Base-by-base conservation (phyloP, 345 rosid species). In the Salix udensis region DNA sequence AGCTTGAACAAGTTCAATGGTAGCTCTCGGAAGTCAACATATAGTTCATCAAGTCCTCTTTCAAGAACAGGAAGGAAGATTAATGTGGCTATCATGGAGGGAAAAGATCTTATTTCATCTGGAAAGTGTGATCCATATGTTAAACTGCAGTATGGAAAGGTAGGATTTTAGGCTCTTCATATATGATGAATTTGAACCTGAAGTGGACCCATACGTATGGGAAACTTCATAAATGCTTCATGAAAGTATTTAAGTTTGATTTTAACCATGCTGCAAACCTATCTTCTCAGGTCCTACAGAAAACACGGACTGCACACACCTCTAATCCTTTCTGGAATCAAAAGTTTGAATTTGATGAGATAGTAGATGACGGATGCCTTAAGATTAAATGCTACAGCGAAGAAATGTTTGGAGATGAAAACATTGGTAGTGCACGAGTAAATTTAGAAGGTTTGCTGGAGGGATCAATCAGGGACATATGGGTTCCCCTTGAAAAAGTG, bases 131-230 rank as follows among this genome's bases (percentile, higher is more conserved):
- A 90, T 19, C 88, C 94, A n/a, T 89, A 85, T 80, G 89, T 92
- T 76, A 96, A 91, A 85, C 82, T 96, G 88, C 97, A 96, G 65
- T 96, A 91, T 46, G 98, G 97, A 75, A 95, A 95, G 93, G 97
- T 91, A 77, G 64, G 70, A 5, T 65, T 69, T 65, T 42, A 26
- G 12, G 37, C n/a, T 72, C 71, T 64, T 67, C 67, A 67, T 58
- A 65, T 14, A 65, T 68, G 52, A 53, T 53, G n/a, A n/a, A 24
- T 52, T 23, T 3, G 42, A 74, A 53, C 15, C 58, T 24, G 44
- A 73, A 75, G 69, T 76, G 12, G 42, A 39, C 12, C 42, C 42
- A 39, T 39, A 39, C 7, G 40, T 9, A 55, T 39, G 61, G 37
- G 30, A 62, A 70, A 12, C 39, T 14, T 1, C 37, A 23, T 55